Base-by-base conservation (phyloP, 169 alveolate genomes). In the Eimeria necatrix region DNA sequence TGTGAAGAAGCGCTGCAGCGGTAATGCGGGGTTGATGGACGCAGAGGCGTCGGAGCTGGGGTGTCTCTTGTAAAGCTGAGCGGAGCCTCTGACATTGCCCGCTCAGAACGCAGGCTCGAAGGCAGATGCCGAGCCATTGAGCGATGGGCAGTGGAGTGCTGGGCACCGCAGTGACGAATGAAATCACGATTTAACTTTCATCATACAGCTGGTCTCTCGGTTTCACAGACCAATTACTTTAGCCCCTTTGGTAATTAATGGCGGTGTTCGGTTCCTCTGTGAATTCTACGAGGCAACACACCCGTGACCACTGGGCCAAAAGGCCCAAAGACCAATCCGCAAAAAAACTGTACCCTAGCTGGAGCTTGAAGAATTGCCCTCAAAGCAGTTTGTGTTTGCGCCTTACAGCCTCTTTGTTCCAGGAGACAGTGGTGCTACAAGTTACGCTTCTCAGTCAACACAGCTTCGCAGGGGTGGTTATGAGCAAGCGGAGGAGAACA, bases 31-130 rank as follows among this genome's bases (percentile, higher is more conserved):
- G 91, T 84, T 59, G 91, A 84, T 59, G 91, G 78, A 22, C 91
- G 91, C 59, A 84, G 48, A 41, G 78, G 59, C 16, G 91, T 59
- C 59, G 32, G 78, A 4, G 76, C 91, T 32, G 61, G 76, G 4
- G 9, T 56, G 32, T 26, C 91, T 84, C 78, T 76, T 84, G 76
- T 32, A 84, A 76, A 59, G 41, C 73, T 26, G 91, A 84, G 16
- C 7, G 91, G 48, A 68, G 91, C 91, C 24, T 84, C 91, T 59
- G 91, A 84, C 91, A 84, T 53, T 59, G 91, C 91, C 60, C 76
- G 73, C 32, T 59, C 78, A 84, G 48, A 4, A 0, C 49, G 7
- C 24, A 68, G n/a, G 73, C 20, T 24, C 59, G 56, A 8, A 84
- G 91, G 76, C 61, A 32, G 91, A 9, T 22, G 73, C 76, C 91